Percentiles rank a stretch among this genome's conserved stretches.
Conservation (phyloP, 805 yeast species). For the Wickerhamomyces hampshirensis region DNA sequence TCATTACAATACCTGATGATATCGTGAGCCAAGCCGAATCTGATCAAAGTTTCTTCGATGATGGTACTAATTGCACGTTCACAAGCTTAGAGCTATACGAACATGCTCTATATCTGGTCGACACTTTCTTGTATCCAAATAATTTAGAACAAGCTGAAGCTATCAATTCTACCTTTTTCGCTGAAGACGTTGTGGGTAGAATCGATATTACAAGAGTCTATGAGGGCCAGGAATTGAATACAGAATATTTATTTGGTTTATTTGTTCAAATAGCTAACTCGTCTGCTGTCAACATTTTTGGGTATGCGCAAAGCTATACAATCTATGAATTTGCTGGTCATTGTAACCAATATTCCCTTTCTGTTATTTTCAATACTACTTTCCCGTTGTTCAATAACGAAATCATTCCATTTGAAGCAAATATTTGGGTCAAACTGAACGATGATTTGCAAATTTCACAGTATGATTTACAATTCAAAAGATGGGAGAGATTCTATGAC, state of each 20-base stretch:
- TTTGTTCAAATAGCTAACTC: constrained; percentile 12
- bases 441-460: constrained; percentile 11
- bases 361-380: constrained; percentile 11
- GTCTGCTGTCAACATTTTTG: constrained; percentile 12
- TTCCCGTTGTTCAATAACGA: constrained; percentile 9
- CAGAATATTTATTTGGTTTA: constrained; percentile 23
- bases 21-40: constrained; percentile 4
- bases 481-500: constrained; percentile 15
- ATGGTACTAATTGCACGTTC: constrained; percentile 1
- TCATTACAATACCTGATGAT: constrained; percentile 26
- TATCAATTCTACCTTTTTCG: constrained; percentile 21
- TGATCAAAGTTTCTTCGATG: not conserved
- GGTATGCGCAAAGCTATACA: constrained; percentile 11
- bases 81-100: constrained; percentile 6
- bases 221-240: constrained; percentile 21
- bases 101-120: constrained; percentile 6
- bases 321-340: constrained; percentile 11
- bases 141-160: constrained; percentile 12
- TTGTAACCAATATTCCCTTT: constrained; percentile 11
- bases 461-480: constrained; percentile 19
- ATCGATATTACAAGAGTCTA: constrained; percentile 21
- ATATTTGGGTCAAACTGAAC: constrained; percentile 12
- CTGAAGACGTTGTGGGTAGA: constrained; percentile 17
- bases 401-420: constrained; percentile 16
- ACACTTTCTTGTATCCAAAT: constrained; percentile 25